Base-by-base conservation (phyloP, 2,329 filamentous ascomycete species). In the Sporothrix brasiliensis region DNA sequence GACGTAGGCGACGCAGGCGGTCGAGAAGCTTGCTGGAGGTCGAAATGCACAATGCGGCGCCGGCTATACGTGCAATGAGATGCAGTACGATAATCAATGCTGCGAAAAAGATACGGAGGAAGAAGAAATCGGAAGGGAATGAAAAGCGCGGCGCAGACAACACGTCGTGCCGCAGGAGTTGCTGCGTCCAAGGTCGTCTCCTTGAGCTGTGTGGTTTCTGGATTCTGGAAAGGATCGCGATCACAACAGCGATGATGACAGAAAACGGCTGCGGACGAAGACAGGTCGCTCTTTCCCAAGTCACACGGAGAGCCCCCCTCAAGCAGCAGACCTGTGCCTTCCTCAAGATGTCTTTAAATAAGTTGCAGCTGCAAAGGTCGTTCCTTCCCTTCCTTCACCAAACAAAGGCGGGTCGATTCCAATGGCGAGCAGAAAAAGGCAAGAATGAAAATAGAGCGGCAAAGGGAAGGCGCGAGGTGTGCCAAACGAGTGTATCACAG, bases 181-280 rank as follows among this genome's bases (percentile, higher is more conserved):
- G 58, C 27, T 63, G 39, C 6, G 39, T 47, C 16, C 10, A 2
- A 24, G 58, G 21, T 39, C 39, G 58, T 27, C 39, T 47, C 21
- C 41, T 47, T 39, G 39, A 19, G 41, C 21, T 27, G 21, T 19
- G 7, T 44, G 49, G 19, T n/a, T 19, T 50, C n/a, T 19, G 19
- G 19, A 1, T 19, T 50, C n/a, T 19, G 19, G 19, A 1, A 56
- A 13, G 30, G 53, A n/a, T 61, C 19, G 34, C 34, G n/a, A 27
- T 24, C 39, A 63, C 58, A 63, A 63, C 39, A 63, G 39, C 58
- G 58, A 47, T 27, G 58, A 24, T 39, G 58, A 47, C 39, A 27
- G 24, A 27, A 27, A 27, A 47, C 2, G 39, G 11, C 14, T 21
- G 34, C 7, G 34, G 34, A 44, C 11, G 14, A 21, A n/a, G 34